phyloP scores from a whole-genome alignment of 345 rosid genomes.

The Acer negundo region DNA sequence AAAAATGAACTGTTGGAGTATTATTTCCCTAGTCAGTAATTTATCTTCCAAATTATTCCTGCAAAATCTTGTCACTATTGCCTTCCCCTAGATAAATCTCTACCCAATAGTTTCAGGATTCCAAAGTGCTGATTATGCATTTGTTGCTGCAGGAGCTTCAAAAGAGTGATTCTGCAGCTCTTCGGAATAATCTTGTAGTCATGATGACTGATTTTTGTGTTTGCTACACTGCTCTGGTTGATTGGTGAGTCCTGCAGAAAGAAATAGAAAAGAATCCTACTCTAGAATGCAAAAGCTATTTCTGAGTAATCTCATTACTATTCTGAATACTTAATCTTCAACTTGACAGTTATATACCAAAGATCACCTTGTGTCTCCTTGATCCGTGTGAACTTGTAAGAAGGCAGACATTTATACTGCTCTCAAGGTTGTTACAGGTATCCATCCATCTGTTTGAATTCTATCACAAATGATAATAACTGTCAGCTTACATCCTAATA shows the following conservation, averaged over 20 bases:
- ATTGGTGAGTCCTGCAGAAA: conserved; percentile 64
- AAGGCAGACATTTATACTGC: conserved; percentile 90
- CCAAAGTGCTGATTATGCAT: neutral
- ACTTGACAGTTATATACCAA: conserved; percentile 70
- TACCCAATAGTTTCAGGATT: neutral
- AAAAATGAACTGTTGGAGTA: no score
- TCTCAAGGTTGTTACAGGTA: conserved; percentile 94
- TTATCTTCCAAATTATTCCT: neutral
- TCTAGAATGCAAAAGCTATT: neutral
- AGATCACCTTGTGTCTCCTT: conserved; percentile 81
- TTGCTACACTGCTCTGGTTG: conserved; percentile 86
- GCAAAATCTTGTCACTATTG: neutral
- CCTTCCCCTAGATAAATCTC: neutral
- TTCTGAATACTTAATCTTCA: conserved; percentile 30
- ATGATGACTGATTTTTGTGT: conserved; percentile 91
- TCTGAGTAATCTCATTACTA: conserved; percentile 24
- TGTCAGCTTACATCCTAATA: neutral
- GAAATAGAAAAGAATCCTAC: conserved; percentile 8
- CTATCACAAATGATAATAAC: conserved; percentile 7
- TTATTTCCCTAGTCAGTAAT: neutral
- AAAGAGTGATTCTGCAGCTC: conserved; percentile 81
- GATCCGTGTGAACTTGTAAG: conserved; percentile 93
- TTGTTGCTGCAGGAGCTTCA: conserved; percentile 77
- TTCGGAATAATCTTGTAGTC: conserved; percentile 91
- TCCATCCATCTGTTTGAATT: conserved; percentile 12